Percentiles rank a stretch among this genome's conserved stretches.
Evolutionary conservation across 208 protist species (phyloP).

Genomic region (Baffinella frigidus): DNA sequence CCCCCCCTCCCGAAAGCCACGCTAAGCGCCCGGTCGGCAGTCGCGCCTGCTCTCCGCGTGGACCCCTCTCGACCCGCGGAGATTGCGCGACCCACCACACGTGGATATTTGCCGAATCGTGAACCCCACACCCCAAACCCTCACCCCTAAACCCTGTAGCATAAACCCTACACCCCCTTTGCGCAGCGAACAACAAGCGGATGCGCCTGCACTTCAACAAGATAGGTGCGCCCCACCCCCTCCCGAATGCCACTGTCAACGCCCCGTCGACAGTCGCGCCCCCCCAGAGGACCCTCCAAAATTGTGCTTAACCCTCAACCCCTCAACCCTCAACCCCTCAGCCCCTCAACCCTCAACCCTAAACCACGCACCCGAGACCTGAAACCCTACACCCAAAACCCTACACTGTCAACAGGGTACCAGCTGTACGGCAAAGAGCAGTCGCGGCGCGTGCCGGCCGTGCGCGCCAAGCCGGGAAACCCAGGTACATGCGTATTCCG

Average conservation of each 20-base stretch:
- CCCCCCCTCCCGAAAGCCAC: not conserved
- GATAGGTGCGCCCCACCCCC: too few relatives aligned
- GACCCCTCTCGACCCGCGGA: not conserved
- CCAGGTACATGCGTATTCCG: not conserved
- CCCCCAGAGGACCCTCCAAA: not conserved
- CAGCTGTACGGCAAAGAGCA: conserved; percentile 54
- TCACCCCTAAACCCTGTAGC: too few relatives aligned
- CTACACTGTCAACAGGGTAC: too few relatives aligned
- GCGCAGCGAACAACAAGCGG: conserved; percentile 28
- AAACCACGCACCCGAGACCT: too few relatives aligned
- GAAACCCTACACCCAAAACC: too few relatives aligned
- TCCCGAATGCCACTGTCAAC: too few relatives aligned
- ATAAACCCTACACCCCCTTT: too few relatives aligned
- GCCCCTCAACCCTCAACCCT: too few relatives aligned
- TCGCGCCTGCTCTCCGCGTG: not conserved
- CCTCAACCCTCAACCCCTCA: not conserved
- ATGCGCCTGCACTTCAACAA: conserved; percentile 54
- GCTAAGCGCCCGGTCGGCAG: too few relatives aligned
- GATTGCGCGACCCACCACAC: too few relatives aligned
- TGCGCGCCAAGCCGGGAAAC: conserved; percentile 36
- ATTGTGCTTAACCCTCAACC: not conserved
- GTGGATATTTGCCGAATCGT: too few relatives aligned
- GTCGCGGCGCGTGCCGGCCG: conserved; percentile 7
- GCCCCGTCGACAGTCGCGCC: not conserved
- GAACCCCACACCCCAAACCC: too few relatives aligned